Evolutionary conservation across 2,329 filamentous ascomycete genomes (phyloP).

Genomic region (Aspergillus sp.): DNA sequence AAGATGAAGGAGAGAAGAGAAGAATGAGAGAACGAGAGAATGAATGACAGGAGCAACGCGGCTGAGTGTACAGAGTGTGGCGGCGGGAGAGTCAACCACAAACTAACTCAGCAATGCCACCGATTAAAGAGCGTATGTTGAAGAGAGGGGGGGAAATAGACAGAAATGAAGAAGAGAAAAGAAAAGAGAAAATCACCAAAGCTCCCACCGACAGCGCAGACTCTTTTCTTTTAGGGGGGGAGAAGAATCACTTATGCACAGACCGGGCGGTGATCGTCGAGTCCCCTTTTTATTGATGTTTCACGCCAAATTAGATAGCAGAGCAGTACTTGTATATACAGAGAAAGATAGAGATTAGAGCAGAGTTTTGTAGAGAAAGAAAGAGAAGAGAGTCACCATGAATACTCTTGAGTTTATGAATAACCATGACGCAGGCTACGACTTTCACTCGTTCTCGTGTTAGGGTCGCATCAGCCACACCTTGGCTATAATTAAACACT

Average conservation of each 20-base stretch:
- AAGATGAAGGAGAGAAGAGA: background rate
- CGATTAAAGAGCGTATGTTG: background rate
- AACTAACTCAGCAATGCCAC: background rate
- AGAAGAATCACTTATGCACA: slow-evolving; percentile 9
- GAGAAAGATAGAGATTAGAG: background rate
- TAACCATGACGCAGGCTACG: too few species aligned
- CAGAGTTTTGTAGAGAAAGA: background rate
- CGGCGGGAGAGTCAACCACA: too few species aligned
- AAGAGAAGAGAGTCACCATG: too few species aligned
- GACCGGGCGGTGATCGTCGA: slow-evolving; percentile 13
- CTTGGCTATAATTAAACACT: too few species aligned
- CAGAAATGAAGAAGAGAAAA: too few species aligned
- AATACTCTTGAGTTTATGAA: too few species aligned
- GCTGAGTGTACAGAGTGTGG: too few species aligned
- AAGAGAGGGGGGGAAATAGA: background rate
- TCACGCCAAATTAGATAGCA: background rate
- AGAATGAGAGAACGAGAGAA: slow-evolving; percentile 3
- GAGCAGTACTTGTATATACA: background rate
- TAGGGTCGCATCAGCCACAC: too few species aligned
- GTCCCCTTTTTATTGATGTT: slow-evolving; percentile 7
- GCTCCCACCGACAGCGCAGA: background rate
- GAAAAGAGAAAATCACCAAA: background rate
- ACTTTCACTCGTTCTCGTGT: too few species aligned
- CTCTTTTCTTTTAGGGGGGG: slow-evolving; percentile 8
- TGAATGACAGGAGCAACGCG: too few species aligned